Evolutionary conservation across 176 grass and related monocot species (phyloP).

Genomic region (Olyra latifolia): DNA sequence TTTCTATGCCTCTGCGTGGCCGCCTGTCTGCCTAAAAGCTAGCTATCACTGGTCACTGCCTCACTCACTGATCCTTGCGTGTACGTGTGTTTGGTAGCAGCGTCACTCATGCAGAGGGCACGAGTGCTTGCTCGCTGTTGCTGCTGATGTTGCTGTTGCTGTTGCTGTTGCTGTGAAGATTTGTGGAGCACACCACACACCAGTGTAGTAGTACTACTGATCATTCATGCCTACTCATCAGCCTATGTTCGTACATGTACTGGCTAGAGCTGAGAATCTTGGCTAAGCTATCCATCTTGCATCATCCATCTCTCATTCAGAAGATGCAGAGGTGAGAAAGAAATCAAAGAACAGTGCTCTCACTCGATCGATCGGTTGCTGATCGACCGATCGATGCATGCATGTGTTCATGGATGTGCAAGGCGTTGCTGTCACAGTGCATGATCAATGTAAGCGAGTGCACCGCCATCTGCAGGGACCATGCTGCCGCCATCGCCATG

Average conservation of each 20-base stretch:
- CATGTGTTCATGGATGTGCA: neutral
- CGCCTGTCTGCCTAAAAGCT: constrained; percentile 4
- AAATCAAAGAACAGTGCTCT: neutral
- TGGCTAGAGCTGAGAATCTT: neutral
- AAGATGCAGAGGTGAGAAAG: neutral
- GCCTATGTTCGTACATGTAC: neutral
- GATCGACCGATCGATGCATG: neutral
- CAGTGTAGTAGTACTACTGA: neutral
- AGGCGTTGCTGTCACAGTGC: neutral
- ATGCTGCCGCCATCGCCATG: constrained; percentile 9
- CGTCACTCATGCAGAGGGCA: neutral
- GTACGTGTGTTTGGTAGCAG: neutral
- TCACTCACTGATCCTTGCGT: neutral
- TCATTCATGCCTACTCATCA: neutral
- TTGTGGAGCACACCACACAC: constrained; percentile 5
- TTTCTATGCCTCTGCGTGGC: constrained; percentile 23
- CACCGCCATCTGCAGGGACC: neutral
- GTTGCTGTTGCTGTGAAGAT: neutral
- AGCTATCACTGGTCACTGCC: neutral
- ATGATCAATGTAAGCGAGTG: neutral
- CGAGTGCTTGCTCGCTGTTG: neutral
- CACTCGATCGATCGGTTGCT: neutral
- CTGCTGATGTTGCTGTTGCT: neutral
- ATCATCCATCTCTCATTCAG: neutral
- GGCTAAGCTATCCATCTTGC: neutral